Evolutionary conservation across 1,284 basidiomycete species (phyloP).

Genomic region (Cryptococcus neoformans): DNA sequence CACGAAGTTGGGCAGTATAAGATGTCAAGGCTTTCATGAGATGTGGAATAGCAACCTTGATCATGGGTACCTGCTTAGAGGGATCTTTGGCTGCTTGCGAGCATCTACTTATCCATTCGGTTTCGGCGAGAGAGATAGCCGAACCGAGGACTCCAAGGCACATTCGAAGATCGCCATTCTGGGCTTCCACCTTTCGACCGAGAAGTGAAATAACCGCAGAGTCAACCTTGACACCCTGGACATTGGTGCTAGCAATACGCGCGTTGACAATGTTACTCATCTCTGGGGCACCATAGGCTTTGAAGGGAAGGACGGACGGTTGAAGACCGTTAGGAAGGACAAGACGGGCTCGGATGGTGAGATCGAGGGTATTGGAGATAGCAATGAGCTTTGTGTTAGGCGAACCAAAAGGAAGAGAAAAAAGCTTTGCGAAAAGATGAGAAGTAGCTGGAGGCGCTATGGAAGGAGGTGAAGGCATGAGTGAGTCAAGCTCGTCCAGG

Average conservation of each 20-base stretch:
- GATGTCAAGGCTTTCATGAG: constrained; percentile 44
- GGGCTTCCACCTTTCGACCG: constrained; percentile 47
- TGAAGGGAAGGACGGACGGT: constrained; percentile 45
- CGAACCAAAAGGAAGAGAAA: constrained; percentile 38
- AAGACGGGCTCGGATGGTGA: constrained; percentile 45
- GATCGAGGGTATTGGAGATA: constrained; percentile 50
- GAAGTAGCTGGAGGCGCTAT: constrained; percentile 34
- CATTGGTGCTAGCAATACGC: constrained; percentile 27
- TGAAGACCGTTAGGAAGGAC: constrained; percentile 35
- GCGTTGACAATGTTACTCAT: constrained; percentile 45
- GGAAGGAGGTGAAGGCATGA: constrained; percentile 41
- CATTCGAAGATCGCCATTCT: constrained; percentile 50
- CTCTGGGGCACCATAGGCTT: constrained; percentile 42
- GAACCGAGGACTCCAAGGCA: constrained; percentile 46
- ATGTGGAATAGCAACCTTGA: constrained; percentile 41
- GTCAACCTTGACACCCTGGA: constrained; percentile 37
- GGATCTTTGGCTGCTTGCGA: constrained; percentile 9
- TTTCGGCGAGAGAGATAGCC: constrained; percentile 44
- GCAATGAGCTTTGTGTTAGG: constrained; percentile 43
- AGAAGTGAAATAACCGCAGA: constrained; percentile 45
- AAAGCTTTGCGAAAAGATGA: constrained; percentile 45
- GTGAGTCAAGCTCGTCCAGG: constrained; percentile 50
- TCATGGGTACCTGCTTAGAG: constrained; percentile 16
- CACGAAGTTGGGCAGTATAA: constrained; percentile 40
- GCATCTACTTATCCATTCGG: constrained; percentile 45